Percentiles rank a stretch among this genome's conserved stretches.
phyloP scores from a whole-genome alignment of 2,329 filamentous ascomycete species.

The Botrytis fabae region DNA sequence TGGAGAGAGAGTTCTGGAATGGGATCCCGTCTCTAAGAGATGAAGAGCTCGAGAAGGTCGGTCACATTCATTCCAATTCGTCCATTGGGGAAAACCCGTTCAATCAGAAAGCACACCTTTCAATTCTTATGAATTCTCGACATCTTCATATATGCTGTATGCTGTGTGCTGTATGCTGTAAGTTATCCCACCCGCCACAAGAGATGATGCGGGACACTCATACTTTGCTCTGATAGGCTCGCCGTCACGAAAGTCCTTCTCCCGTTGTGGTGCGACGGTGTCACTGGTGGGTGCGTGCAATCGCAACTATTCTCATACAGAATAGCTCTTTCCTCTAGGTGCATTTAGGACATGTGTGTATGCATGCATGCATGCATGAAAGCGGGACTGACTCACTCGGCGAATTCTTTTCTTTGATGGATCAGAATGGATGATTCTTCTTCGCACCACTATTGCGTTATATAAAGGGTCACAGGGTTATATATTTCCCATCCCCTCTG shows the following conservation, averaged over 20 bases:
- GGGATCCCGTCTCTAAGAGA: background rate
- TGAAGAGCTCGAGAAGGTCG: background rate
- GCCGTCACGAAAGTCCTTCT: conserved; percentile 12
- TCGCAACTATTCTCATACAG: background rate
- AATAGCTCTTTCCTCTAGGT: background rate
- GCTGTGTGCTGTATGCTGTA: too few relatives aligned
- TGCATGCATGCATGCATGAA: background rate
- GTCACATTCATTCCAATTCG: background rate
- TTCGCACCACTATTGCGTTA: background rate
- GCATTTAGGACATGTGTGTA: background rate
- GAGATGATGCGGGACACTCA: background rate
- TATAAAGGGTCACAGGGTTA: conserved; percentile 3
- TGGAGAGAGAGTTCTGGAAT: background rate
- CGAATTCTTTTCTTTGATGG: background rate
- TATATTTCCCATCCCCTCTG: background rate
- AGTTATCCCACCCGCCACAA: background rate
- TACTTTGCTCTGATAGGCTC: background rate
- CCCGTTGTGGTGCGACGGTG: background rate
- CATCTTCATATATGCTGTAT: background rate
- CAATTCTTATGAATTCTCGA: background rate
- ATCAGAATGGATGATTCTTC: background rate
- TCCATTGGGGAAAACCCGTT: background rate
- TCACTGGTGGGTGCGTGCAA: background rate
- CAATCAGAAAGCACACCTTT: background rate
- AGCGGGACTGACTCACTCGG: conserved; percentile 10